A percentile compares a stretch with the other conserved stretches of the same genome.
phyloP scores from a whole-genome alignment of 345 rosid species.

The Salix koriyanagi region DNA sequence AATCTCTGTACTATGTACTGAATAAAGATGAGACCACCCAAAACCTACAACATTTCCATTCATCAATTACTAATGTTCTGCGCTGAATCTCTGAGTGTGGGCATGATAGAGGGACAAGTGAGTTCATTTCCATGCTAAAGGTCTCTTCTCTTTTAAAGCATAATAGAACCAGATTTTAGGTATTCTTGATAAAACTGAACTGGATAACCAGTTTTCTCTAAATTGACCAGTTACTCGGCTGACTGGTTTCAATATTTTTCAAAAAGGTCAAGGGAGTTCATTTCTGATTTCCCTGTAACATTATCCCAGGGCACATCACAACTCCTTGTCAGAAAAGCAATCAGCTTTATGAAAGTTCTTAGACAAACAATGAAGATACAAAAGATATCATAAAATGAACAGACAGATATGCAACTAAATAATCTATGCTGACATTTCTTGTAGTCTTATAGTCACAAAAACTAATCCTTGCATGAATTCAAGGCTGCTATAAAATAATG shows the following conservation, averaged over 20 bases:
- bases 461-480: neutral
- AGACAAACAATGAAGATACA: neutral
- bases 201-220: neutral
- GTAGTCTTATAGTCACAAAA: neutral
- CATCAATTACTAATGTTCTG: neutral
- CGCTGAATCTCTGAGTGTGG: neutral
- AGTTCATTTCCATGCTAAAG: neutral
- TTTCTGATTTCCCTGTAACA: neutral
- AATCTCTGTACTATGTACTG: neutral
- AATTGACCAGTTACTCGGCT: neutral
- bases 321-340: neutral
- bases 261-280: neutral
- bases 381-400: neutral
- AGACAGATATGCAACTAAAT: neutral
- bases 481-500: neutral
- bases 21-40: constrained; percentile 2
- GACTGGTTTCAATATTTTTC: neutral
- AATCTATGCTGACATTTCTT: neutral
- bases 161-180: neutral
- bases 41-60: neutral
- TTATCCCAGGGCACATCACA: neutral
- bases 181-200: neutral
- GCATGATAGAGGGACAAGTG: neutral
- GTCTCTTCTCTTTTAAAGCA: neutral
- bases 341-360: neutral